Conservation (phyloP, 768 basidiomycete genomes). For the Polyporus arcularius region DNA sequence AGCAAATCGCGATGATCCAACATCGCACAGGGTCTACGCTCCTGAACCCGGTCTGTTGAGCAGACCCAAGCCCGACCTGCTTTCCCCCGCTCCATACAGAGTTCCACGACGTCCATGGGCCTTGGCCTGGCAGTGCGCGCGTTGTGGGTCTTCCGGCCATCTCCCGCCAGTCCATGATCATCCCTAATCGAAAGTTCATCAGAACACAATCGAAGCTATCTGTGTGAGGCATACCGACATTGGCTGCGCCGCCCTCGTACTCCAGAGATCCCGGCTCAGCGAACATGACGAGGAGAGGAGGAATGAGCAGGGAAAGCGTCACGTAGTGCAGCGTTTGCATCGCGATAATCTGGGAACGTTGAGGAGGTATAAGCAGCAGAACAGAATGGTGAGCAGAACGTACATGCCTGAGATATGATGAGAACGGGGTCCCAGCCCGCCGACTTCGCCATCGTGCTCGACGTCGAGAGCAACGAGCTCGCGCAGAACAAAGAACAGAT, state of each 20-base stretch:
- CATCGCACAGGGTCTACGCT: slow-evolving; percentile 78
- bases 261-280: slow-evolving; percentile 69
- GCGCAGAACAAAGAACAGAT: too few species aligned
- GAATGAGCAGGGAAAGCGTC: slow-evolving; percentile 78
- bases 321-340: slow-evolving; percentile 95
- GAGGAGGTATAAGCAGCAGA: neutral
- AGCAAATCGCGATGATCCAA: slow-evolving; percentile 88
- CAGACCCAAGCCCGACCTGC: slow-evolving; percentile 63
- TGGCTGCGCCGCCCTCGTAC: slow-evolving; percentile 80
- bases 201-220: neutral
- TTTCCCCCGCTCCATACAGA: slow-evolving; percentile 84
- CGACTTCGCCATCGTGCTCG: slow-evolving; percentile 35
- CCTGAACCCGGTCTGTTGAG: slow-evolving; percentile 55
- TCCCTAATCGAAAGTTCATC: slow-evolving; percentile 44
- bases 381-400: neutral
- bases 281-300: slow-evolving; percentile 74
- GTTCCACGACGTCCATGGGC: slow-evolving; percentile 64
- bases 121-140: slow-evolving; percentile 60
- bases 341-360: slow-evolving; percentile 72
- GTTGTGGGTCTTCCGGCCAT: slow-evolving; percentile 86
- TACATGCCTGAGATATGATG: slow-evolving; percentile 78
- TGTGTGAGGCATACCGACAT: slow-evolving; percentile 52
- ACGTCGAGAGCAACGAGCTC: neutral
- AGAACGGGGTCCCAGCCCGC: slow-evolving; percentile 89
- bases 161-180: slow-evolving; percentile 98